Conservation (phyloP, 345 rosid species). For the Acer yangbiense region DNA sequence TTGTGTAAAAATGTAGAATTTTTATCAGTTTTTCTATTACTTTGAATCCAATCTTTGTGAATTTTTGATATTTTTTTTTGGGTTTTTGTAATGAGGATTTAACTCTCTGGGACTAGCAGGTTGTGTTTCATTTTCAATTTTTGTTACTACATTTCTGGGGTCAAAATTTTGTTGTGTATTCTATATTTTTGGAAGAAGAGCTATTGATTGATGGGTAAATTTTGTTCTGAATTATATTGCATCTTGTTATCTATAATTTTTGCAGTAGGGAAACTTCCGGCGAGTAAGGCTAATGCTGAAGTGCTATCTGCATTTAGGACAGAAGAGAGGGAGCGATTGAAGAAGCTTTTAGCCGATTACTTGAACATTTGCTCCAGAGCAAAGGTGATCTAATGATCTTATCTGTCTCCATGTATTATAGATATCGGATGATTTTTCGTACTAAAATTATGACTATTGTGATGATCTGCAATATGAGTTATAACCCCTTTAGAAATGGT, state of each 20-base stretch:
- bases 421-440: neutral
- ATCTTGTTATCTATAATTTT: constrained; percentile 13
- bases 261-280: constrained; percentile 78
- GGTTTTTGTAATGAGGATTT: too few relatives aligned
- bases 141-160: neutral
- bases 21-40: neutral
- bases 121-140: too few relatives aligned
- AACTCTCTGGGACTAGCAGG: too few relatives aligned
- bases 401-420: neutral
- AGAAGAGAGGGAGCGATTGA: constrained; percentile 48
- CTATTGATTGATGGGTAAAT: neutral
- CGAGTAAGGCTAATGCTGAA: constrained; percentile 53
- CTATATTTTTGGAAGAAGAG: neutral
- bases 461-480: neutral
- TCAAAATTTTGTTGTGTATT: neutral
- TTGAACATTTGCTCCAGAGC: constrained; percentile 36
- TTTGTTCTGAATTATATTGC: constrained; percentile 2
- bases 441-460: too few relatives aligned
- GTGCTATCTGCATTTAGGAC: constrained; percentile 50
- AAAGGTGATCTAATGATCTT: constrained; percentile 36
- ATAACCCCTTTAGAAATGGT: neutral
- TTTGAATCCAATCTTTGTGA: neutral
- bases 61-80: neutral
- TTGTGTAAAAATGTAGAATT: neutral
- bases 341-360: constrained; percentile 48